phyloP scores from a whole-genome alignment of 257 asterid genomes.

The Solanum pennellii region DNA sequence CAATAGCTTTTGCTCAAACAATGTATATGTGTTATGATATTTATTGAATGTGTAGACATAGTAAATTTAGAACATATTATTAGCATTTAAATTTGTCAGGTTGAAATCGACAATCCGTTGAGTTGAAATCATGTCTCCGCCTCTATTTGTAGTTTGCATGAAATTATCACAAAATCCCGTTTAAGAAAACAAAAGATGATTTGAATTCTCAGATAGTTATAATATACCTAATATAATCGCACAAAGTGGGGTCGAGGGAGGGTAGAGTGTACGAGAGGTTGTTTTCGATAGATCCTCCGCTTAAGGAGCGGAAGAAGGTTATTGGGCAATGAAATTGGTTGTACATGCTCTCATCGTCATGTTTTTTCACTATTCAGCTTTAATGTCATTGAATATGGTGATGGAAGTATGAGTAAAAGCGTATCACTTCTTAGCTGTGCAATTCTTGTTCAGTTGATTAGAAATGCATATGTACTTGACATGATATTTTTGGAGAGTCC shows the following conservation, averaged over 20 bases:
- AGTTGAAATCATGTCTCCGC: background rate
- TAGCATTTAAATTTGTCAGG: background rate
- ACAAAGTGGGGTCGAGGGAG: background rate
- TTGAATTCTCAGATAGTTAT: background rate
- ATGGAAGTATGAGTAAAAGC: background rate
- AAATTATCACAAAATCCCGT: background rate
- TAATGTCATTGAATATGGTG: background rate
- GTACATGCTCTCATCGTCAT: background rate
- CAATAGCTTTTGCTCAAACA: background rate
- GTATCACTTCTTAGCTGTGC: background rate
- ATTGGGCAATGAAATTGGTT: background rate
- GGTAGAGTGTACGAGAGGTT: background rate
- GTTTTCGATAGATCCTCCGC: background rate
- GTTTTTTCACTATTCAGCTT: background rate
- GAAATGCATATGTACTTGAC: background rate
- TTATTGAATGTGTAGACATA: background rate
- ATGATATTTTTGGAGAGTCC: background rate
- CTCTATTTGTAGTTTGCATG: background rate
- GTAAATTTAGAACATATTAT: background rate
- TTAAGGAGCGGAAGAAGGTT: background rate
- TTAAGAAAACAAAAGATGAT: background rate
- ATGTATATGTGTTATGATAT: background rate
- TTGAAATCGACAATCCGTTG: background rate
- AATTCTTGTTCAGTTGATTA: background rate
- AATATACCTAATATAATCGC: background rate